Base-by-base conservation (phyloP, 768 basidiomycete genomes). In the Termitomyces sp. region DNA sequence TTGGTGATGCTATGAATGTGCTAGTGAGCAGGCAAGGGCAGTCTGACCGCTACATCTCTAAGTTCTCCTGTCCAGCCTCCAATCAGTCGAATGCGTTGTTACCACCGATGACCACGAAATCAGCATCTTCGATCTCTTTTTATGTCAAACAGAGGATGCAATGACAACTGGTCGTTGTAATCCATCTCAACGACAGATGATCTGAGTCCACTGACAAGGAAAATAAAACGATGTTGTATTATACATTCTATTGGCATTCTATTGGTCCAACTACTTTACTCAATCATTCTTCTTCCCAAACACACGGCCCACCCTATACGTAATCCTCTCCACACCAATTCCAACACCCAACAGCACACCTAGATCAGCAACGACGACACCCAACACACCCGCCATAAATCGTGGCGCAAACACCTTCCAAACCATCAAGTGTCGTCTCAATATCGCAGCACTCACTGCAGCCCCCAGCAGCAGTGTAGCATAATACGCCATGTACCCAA, bases 321-420 rank as follows among this genome's bases (percentile, higher is more conserved):
- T 63, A 10, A 85, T 70, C 60, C 81, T 72, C 49, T 69, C 68
- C 10, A 82, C 75, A 1, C 87, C 89, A 5, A 87, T 61, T 0
- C 76, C 78, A 3, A 90, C 74, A 0, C 85, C 89, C 13, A 88
- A 29, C 48, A 93, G 50, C 18, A 89, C 70, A 0, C 77, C 87
- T 0, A 86, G 33, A 70, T 98, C 96, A 2, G 91, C 82, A 1
- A 80, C 80, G 4, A 92, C 39, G 33, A 96, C 67, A 27, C 80
- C 79, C 3, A 83, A 63, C 0, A 82, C 91, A 0, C 81, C 89
- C 15, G 82, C 66, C 87, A 98, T 95, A 66, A 95, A 97, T 58
- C 96, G 73, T 58, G 97, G 97, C 35, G 95, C 96, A 64, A 98
- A 99, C 3, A 98, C 87, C 72, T 98, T 98, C 97, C 97, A 99